Evolutionary conservation across 768 basidiomycete species (phyloP).

Genomic region (Tricholoma sp.): DNA sequence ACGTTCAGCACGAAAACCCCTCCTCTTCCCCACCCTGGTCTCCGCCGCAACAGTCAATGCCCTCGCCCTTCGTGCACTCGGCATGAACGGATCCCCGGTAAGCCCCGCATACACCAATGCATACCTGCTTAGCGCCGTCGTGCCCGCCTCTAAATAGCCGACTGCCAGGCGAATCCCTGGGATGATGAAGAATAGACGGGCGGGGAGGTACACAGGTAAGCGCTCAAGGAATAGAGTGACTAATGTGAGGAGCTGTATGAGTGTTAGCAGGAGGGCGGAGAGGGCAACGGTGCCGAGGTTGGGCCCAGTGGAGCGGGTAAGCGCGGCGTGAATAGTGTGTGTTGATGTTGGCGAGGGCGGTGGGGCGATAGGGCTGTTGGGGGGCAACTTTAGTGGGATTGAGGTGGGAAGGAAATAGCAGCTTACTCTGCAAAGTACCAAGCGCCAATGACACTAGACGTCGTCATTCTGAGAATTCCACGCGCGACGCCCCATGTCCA

Average conservation of each 20-base stretch:
- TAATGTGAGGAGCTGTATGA: constrained; percentile 55
- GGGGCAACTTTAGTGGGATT: not conserved
- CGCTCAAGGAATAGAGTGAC: constrained; percentile 46
- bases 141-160: constrained; percentile 50
- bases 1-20: constrained; percentile 58
- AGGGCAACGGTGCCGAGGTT: constrained; percentile 79
- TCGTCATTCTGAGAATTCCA: constrained; percentile 70
- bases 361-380: constrained; percentile 26
- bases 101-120: constrained; percentile 72
- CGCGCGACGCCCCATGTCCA: constrained; percentile 78
- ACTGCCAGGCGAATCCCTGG: constrained; percentile 42
- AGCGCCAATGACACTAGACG: constrained; percentile 80
- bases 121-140: constrained; percentile 50
- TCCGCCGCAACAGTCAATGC: constrained; percentile 35
- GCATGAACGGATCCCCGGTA: constrained; percentile 68
- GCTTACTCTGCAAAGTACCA: constrained; percentile 79
- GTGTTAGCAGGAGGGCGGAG: constrained; percentile 71
- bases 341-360: constrained; percentile 54
- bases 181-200: constrained; percentile 41
- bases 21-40: constrained; percentile 28
- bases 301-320: constrained; percentile 74
- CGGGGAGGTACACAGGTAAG: constrained; percentile 49
- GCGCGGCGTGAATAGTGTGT: constrained; percentile 70
- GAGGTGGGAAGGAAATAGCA: constrained; percentile 5
- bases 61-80: constrained; percentile 44